A percentile compares a stretch with the other conserved stretches of the same genome.
Evolutionary conservation across 208 protist species (phyloP).

Genomic region (Acanthamoeba royreba): DNA sequence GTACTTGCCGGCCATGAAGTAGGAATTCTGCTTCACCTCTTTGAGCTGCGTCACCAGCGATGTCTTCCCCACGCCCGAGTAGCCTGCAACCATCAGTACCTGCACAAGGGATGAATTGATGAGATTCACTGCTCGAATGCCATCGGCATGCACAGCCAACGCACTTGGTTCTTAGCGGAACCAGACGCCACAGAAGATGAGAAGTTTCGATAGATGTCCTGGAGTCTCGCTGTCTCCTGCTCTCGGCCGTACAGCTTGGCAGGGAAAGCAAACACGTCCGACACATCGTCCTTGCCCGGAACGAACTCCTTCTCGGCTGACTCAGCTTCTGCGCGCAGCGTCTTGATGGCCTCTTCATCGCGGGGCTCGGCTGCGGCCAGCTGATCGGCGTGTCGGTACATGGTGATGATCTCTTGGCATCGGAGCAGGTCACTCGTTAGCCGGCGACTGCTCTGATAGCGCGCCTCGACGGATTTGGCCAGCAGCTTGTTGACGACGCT

Average conservation of each 20-base stretch:
- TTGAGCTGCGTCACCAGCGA: background rate
- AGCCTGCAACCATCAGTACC: background rate
- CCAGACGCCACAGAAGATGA: background rate
- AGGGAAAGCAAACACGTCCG: background rate
- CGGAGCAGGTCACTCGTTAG: background rate
- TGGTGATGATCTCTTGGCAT: background rate
- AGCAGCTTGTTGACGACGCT: background rate
- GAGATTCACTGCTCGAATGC: background rate
- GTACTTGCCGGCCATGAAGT: conserved; percentile 41
- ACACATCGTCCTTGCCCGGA: conserved; percentile 11
- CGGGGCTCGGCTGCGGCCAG: no score
- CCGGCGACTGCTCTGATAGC: conserved; percentile 16
- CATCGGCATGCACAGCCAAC: background rate
- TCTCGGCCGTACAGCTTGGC: conserved; percentile 24
- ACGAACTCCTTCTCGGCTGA: background rate
- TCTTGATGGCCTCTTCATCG: background rate
- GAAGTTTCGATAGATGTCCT: background rate
- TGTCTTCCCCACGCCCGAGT: conserved; percentile 30
- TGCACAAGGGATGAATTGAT: background rate
- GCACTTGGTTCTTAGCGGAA: background rate
- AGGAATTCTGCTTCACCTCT: background rate
- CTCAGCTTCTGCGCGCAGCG: background rate
- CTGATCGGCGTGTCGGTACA: background rate
- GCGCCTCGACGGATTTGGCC: background rate
- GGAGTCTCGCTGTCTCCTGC: background rate